These are phyloP conservation scores for Kwoniella europaea DNA, from an alignment of 768 basidiomycete genomes.

Conservation along the genomic window DNA sequence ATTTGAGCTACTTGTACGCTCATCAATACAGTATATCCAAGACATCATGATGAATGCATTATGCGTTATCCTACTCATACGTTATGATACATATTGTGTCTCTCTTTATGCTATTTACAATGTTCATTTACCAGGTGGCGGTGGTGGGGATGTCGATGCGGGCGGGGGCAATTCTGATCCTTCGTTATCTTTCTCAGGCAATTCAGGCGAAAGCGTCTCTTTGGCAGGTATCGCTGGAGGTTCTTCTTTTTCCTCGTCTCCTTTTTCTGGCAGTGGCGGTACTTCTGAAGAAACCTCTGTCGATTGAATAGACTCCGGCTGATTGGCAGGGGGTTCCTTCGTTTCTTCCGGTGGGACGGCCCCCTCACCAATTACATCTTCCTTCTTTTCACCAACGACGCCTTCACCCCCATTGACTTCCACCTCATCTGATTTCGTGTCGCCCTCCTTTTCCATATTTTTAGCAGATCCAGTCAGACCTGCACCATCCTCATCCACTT, in stretches of 20 bases:
- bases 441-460: neutral
- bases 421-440: slow-evolving; percentile 4
- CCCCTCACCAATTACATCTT: slow-evolving; percentile 2
- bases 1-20: no score
- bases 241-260: neutral
- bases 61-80: slow-evolving; percentile 1
- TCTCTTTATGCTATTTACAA: neutral
- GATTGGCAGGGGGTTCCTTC: neutral
- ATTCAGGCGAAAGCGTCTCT: neutral
- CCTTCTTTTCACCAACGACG: neutral
- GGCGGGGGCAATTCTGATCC: neutral
- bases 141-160: neutral
- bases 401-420: neutral
- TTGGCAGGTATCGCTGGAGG: neutral
- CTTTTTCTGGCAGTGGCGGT: neutral
- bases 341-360: neutral
- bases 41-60: slow-evolving; percentile 1
- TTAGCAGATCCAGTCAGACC: slow-evolving; percentile 11
- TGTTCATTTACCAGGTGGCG: neutral
- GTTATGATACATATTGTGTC: neutral
- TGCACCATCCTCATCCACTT: slow-evolving; percentile 25
- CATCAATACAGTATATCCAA: neutral
- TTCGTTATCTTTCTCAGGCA: slow-evolving; percentile 1
- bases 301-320: neutral
- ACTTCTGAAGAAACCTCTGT: neutral